Evolutionary conservation across 108 stramenopile species (phyloP).

Genomic region (Nitzschia putrida): DNA sequence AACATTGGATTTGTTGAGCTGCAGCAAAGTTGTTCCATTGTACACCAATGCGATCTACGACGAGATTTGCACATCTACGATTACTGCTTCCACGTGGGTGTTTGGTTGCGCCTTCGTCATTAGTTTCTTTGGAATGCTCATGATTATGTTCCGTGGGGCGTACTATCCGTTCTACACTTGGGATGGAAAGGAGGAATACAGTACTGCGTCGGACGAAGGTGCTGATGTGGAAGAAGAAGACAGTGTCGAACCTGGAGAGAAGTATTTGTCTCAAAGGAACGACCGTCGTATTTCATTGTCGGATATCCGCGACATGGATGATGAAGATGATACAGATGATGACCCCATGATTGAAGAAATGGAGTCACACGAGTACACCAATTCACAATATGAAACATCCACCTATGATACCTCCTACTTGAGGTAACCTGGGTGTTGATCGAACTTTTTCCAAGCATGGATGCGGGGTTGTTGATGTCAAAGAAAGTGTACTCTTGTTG

Average conservation of each 20-base stretch:
- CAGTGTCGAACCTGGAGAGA: neutral
- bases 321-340: neutral
- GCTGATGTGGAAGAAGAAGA: constrained; percentile 5
- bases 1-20: constrained; percentile 33
- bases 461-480: no score
- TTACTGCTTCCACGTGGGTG: constrained; percentile 16
- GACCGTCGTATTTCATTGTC: neutral
- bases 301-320: neutral
- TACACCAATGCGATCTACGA: constrained; percentile 37
- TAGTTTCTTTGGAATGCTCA: constrained; percentile 39
- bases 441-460: no score
- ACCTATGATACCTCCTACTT: neutral
- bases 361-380: neutral
- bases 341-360: neutral
- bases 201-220: constrained; percentile 1
- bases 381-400: constrained; percentile 1
- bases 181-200: constrained; percentile 24
- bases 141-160: constrained; percentile 39
- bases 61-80: constrained; percentile 17
- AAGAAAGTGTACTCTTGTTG: no score
- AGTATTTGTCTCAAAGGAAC: no score
- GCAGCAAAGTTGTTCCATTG: constrained; percentile 37
- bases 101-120: constrained; percentile 28
- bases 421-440: no score
- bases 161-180: constrained; percentile 30